A percentile compares a stretch with the other conserved stretches of the same genome.
phyloP scores from a whole-genome alignment of 179 eudicot species.

The Spinacia oleracea region DNA sequence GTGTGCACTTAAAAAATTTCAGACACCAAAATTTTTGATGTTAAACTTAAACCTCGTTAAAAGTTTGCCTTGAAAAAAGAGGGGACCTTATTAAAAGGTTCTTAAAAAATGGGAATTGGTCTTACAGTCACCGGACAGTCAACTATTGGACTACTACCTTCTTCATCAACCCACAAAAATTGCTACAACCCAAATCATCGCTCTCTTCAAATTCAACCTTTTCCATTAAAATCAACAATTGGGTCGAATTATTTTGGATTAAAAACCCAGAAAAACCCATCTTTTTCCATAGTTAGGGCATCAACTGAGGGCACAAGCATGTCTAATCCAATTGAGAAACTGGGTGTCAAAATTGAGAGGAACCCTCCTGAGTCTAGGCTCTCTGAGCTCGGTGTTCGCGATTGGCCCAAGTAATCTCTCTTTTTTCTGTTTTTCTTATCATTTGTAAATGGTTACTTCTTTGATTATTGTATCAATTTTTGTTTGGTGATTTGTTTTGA shows the following conservation, averaged over 20 bases:
- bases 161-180: slow-evolving; percentile 22
- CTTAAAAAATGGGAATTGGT: slow-evolving; percentile 24
- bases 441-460: not conserved
- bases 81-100: not conserved
- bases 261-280: slow-evolving; percentile 17
- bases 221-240: not conserved
- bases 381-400: slow-evolving; percentile 53
- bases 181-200: not conserved
- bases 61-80: not conserved
- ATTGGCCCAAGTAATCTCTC: slow-evolving; percentile 56
- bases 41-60: not conserved
- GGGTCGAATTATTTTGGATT: slow-evolving; percentile 8
- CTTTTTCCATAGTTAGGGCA: slow-evolving; percentile 27
- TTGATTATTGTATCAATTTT: not conserved
- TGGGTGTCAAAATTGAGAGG: slow-evolving; percentile 50
- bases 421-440: not conserved
- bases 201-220: slow-evolving; percentile 9
- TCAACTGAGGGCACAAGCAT: slow-evolving; percentile 26
- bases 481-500: not conserved
- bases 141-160: not conserved
- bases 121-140: slow-evolving; percentile 22
- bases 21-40: not conserved
- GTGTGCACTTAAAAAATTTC: not conserved
- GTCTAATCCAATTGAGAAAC: slow-evolving; percentile 43
- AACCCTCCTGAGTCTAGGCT: slow-evolving; percentile 60